Conservation (phyloP, 2,329 filamentous ascomycete species). For the Albifimbria verrucaria region DNA sequence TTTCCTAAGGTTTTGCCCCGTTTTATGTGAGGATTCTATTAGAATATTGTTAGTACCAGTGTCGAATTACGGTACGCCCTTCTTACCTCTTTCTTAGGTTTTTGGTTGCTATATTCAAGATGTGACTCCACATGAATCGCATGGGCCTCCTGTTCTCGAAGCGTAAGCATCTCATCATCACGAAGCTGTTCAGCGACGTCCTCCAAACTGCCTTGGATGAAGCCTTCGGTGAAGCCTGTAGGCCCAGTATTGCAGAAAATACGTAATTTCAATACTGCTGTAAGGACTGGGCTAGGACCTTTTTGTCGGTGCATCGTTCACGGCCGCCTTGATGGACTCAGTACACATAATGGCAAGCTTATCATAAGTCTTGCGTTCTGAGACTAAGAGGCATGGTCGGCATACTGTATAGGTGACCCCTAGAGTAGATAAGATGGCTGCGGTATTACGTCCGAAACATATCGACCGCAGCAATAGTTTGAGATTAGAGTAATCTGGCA, state of each 20-base stretch:
- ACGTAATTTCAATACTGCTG: neutral
- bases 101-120: too few relatives aligned
- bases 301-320: neutral
- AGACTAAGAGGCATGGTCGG: neutral
- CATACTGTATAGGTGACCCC: neutral
- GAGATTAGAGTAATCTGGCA: neutral
- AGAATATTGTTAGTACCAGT: too few relatives aligned
- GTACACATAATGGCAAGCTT: neutral
- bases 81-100: too few relatives aligned
- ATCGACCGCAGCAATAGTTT: neutral
- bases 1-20: too few relatives aligned
- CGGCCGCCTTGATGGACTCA: neutral
- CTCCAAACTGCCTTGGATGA: neutral
- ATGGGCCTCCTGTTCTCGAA: neutral
- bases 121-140: neutral
- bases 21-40: too few relatives aligned
- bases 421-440: neutral
- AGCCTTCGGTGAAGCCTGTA: neutral
- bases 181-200: neutral
- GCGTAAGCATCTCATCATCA: neutral
- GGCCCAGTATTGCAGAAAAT: slow-evolving; percentile 5
- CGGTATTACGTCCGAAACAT: neutral
- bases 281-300: neutral
- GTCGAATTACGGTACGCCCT: neutral
- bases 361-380: neutral